Conservation (phyloP, 768 basidiomycete species). For the Trametopsis cervina region DNA sequence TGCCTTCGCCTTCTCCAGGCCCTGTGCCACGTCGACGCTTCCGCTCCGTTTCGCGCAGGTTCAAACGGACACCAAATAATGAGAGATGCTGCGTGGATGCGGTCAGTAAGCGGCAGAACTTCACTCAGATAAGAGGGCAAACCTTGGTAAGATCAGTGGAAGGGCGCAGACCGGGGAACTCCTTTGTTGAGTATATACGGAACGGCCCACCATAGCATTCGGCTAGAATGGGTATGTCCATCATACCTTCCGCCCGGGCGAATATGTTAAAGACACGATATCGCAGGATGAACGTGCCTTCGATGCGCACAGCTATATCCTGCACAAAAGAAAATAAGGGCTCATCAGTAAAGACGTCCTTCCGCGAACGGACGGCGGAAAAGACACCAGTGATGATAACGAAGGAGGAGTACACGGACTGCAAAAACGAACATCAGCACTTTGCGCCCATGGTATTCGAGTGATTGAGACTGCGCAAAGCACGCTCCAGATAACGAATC, state of each 20-base stretch:
- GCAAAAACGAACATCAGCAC: conserved; percentile 58
- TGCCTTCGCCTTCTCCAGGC: conserved; percentile 26
- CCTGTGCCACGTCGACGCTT: conserved; percentile 29
- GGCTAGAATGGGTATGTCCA: conserved; percentile 44
- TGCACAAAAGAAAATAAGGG: conserved; percentile 20
- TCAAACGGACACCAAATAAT: conserved; percentile 50
- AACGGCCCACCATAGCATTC: conserved; percentile 61
- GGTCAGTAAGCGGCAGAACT: background rate
- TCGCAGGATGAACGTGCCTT: conserved; percentile 61
- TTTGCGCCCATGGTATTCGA: conserved; percentile 43
- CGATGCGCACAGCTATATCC: conserved; percentile 68
- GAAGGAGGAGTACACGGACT: conserved; percentile 29
- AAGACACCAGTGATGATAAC: conserved; percentile 7
- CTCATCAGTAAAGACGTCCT: background rate
- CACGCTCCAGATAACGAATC: conserved; percentile 51
- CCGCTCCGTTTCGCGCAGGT: conserved; percentile 52
- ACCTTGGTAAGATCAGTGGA: conserved; percentile 68
- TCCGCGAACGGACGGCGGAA: background rate
- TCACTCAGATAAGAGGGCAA: conserved; percentile 2
- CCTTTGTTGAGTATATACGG: conserved; percentile 63
- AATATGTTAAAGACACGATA: conserved; percentile 63
- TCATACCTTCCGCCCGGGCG: conserved; percentile 27
- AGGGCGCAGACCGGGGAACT: conserved; percentile 60
- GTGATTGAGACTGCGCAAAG: conserved; percentile 27
- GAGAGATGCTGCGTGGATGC: conserved; percentile 37